Evolutionary conservation across 1,284 basidiomycete species (phyloP).

Genomic region (Taiwanofungus camphoratus): DNA sequence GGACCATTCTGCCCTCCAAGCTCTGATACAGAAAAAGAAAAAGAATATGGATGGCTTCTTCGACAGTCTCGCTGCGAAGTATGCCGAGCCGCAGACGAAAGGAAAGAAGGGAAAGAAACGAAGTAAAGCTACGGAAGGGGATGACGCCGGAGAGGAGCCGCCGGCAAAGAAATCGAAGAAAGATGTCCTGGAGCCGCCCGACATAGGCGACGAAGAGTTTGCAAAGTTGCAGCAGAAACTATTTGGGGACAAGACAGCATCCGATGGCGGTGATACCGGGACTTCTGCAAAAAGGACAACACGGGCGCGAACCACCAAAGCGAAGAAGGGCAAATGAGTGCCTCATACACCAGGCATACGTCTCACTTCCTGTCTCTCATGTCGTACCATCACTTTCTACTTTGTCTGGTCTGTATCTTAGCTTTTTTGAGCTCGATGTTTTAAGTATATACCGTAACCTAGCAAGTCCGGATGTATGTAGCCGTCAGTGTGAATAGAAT

Average conservation of each 20-base stretch:
- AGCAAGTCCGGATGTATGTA: not conserved
- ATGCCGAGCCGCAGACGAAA: constrained; percentile 46
- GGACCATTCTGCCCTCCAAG: constrained; percentile 69
- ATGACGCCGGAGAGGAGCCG: constrained; percentile 37
- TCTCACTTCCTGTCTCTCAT: too few species aligned
- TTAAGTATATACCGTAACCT: constrained; percentile 1
- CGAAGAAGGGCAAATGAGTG: constrained; percentile 19
- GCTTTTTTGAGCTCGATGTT: too few species aligned
- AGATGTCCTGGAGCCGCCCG: constrained; percentile 37
- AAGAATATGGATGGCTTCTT: constrained; percentile 71
- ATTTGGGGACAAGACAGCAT: constrained; percentile 39
- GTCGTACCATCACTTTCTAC: not conserved
- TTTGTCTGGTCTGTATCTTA: too few species aligned
- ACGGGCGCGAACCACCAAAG: constrained; percentile 10
- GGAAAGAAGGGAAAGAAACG: constrained; percentile 52
- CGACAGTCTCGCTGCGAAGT: constrained; percentile 79
- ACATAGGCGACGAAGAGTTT: constrained; percentile 68
- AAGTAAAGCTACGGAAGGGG: constrained; percentile 30
- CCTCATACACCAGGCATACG: too few species aligned
- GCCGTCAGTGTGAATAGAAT: too few species aligned
- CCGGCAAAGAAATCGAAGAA: constrained; percentile 46
- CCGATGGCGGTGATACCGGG: constrained; percentile 27
- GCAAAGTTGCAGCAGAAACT: constrained; percentile 56
- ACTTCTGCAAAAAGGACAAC: constrained; percentile 8
- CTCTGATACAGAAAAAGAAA: constrained; percentile 76